A percentile compares a stretch with the other conserved stretches of the same genome.
phyloP scores from a whole-genome alignment of 495 filamentous ascomycete species.

The Amniculicola lignicola region DNA sequence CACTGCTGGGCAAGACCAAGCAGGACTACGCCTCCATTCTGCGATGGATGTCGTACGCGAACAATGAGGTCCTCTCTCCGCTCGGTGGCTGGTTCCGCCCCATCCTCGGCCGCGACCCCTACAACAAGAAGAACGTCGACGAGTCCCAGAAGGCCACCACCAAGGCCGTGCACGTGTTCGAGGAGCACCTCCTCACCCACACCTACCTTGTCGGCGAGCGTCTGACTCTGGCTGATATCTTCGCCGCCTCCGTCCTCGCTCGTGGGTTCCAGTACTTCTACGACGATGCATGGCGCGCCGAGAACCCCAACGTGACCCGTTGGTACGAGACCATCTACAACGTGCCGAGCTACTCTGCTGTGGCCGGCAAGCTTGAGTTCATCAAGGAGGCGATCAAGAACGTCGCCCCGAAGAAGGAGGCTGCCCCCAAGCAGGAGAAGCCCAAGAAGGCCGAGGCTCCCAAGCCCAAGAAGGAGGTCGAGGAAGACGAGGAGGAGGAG shows the following conservation, averaged over 20 bases:
- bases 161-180: conserved; percentile 66
- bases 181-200: conserved; percentile 84
- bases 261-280: conserved; percentile 85
- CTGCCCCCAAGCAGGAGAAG: conserved; percentile 61
- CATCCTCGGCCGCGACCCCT: conserved; percentile 72
- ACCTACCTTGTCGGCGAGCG: conserved; percentile 98
- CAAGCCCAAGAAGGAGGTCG: conserved; percentile 44
- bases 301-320: conserved; percentile 79
- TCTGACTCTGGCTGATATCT: conserved; percentile 92
- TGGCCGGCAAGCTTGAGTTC: conserved; percentile 68
- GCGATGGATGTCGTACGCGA: conserved; percentile 92
- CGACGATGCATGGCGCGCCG: conserved; percentile 78
- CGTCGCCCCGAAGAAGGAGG: conserved; percentile 82
- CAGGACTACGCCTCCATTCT: conserved; percentile 98
- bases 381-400: conserved; percentile 86
- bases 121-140: conserved; percentile 97
- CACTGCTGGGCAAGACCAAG: conserved; percentile 98
- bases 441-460: conserved; percentile 51
- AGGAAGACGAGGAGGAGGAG: conserved; percentile 69
- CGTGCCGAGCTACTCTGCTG: conserved; percentile 82
- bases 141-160: conserved; percentile 64
- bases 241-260: conserved; percentile 69
- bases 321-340: conserved; percentile 94
- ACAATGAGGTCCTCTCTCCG: conserved; percentile 72
- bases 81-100: conserved; percentile 87